Evolutionary conservation across 2,329 filamentous ascomycete species (phyloP).

Genomic region (Talaromyces verruculosus): DNA sequence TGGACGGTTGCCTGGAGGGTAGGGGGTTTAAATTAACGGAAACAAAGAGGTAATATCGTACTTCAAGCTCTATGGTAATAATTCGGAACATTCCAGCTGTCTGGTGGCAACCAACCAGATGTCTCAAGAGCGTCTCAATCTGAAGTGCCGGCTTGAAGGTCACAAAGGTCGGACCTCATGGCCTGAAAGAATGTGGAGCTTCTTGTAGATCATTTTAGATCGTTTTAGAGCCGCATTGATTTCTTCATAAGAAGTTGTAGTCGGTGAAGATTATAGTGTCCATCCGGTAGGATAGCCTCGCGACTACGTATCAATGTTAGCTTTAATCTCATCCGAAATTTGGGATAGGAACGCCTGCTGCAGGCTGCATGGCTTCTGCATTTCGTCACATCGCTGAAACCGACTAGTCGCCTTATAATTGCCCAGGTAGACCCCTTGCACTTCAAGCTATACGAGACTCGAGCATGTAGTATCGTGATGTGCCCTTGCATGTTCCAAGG

Average conservation of each 20-base stretch:
- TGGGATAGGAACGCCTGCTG: conserved; percentile 4
- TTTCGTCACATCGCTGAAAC: neutral
- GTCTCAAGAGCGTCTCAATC: neutral
- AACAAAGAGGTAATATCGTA: neutral
- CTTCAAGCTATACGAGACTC: neutral
- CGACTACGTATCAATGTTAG: neutral
- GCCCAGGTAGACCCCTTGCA: neutral
- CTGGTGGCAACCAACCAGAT: neutral
- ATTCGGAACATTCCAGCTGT: conserved; percentile 3
- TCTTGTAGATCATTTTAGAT: neutral
- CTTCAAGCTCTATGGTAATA: neutral
- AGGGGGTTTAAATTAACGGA: neutral
- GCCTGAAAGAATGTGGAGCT: neutral
- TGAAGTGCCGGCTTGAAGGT: neutral
- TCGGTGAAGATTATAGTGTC: neutral
- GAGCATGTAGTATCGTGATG: neutral
- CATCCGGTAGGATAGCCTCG: neutral
- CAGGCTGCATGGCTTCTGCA: conserved; percentile 2
- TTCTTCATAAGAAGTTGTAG: neutral
- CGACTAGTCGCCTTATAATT: neutral
- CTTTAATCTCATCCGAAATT: neutral
- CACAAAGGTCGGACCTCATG: neutral
- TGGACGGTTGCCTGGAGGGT: neutral
- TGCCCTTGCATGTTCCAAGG: neutral
- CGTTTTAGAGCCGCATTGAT: neutral